These are phyloP conservation scores for Colletotrichum plurivorum DNA, from an alignment of 2,329 filamentous ascomycete genomes.

Conservation along the genomic window DNA sequence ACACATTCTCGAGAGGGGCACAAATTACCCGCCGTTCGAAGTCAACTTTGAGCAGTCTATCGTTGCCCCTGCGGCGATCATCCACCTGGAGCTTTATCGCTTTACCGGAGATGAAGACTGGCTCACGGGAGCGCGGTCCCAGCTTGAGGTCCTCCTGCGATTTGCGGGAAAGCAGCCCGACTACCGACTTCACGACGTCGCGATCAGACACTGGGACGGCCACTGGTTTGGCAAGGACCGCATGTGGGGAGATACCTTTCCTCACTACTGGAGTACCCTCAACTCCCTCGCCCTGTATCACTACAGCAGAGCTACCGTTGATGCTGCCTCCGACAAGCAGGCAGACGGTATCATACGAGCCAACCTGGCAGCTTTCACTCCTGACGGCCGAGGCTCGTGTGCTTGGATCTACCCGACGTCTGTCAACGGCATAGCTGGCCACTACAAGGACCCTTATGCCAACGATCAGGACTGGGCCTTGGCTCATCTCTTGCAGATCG, in stretches of 20 bases:
- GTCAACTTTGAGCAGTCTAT: constrained; percentile 40
- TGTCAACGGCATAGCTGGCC: constrained; percentile 30
- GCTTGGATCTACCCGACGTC: constrained; percentile 38
- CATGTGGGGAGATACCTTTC: constrained; percentile 38
- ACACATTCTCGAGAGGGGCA: constrained; percentile 15
- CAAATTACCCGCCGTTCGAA: constrained; percentile 33
- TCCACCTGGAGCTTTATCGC: constrained; percentile 63
- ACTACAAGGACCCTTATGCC: constrained; percentile 36
- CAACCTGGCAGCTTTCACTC: constrained; percentile 31
- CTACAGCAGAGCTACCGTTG: constrained; percentile 17
- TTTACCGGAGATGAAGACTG: constrained; percentile 56
- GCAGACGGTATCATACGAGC: constrained; percentile 25
- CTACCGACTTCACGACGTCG: constrained; percentile 36
- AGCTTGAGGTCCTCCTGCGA: constrained; percentile 28
- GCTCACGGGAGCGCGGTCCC: constrained; percentile 46
- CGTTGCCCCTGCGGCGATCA: constrained; percentile 37
- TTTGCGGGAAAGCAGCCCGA: constrained; percentile 38
- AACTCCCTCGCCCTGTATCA: constrained; percentile 36
- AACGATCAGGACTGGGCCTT: constrained; percentile 39
- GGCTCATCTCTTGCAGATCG: constrained; percentile 32
- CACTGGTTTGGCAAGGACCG: constrained; percentile 40
- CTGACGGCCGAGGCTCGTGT: constrained; percentile 32
- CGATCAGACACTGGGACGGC: constrained; percentile 38
- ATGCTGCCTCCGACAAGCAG: neutral
- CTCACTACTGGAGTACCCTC: constrained; percentile 40